These are phyloP conservation scores for Ceratobasidium sp. DNA, from an alignment of 1,284 basidiomycete genomes.

Conservation along the genomic window DNA sequence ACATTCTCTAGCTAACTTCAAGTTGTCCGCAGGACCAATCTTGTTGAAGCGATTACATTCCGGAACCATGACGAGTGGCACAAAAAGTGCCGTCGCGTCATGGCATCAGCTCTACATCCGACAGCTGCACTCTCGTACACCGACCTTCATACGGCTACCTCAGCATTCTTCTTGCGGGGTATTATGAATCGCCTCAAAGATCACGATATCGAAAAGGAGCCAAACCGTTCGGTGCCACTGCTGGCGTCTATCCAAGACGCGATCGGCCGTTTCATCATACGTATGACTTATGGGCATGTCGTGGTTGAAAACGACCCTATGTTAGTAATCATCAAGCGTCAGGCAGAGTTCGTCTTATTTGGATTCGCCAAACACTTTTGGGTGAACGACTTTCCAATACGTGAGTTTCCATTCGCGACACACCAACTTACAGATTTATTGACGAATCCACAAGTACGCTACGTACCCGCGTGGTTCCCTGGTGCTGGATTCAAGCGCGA, in stretches of 20 bases:
- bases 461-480: slow-evolving; percentile 26
- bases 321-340: neutral
- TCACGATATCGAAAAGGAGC: neutral
- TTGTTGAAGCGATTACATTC: neutral
- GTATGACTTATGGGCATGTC: slow-evolving; percentile 25
- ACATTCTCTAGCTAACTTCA: neutral
- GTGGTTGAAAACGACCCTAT: slow-evolving; percentile 3
- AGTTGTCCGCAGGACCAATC: neutral
- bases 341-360: neutral
- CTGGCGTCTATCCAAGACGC: neutral
- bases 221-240: neutral
- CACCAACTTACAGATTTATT: too few relatives aligned
- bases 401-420: neutral
- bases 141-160: neutral
- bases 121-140: slow-evolving; percentile 27
- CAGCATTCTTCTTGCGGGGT: neutral
- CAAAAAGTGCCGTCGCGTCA: slow-evolving; percentile 20
- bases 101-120: slow-evolving; percentile 34
- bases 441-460: neutral
- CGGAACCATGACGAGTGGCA: slow-evolving; percentile 29
- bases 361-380: slow-evolving; percentile 7
- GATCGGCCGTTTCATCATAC: slow-evolving; percentile 32
- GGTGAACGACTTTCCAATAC: slow-evolving; percentile 38
- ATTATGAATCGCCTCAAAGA: neutral
- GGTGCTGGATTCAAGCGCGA: slow-evolving; percentile 2